Evolutionary conservation across 2,329 filamentous ascomycete genomes (phyloP).

Genomic region (Neofusicoccum parvum): DNA sequence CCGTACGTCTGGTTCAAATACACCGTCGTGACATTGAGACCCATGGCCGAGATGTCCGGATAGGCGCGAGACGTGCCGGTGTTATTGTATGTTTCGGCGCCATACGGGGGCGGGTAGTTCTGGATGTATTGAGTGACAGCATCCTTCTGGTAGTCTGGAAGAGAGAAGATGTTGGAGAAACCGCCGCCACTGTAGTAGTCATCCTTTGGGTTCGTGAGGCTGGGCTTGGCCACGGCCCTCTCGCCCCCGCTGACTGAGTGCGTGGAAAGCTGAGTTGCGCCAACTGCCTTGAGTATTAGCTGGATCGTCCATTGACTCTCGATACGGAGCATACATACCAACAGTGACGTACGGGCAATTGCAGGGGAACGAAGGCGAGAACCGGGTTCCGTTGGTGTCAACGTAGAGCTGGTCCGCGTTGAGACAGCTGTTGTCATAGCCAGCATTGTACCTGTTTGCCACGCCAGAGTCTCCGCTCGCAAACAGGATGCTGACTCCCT

Average conservation of each 20-base stretch:
- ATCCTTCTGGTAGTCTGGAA: conserved; percentile 38
- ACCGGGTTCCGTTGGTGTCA: conserved; percentile 56
- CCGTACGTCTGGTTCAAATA: conserved; percentile 26
- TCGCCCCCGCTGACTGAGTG: conserved; percentile 23
- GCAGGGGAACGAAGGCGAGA: conserved; percentile 65
- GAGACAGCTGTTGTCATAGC: conserved; percentile 6
- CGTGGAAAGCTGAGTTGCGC: background rate
- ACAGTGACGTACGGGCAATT: conserved; percentile 68
- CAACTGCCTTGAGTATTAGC: background rate
- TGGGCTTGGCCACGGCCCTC: conserved; percentile 24
- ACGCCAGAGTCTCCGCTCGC: conserved; percentile 51
- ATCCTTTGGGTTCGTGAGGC: conserved; percentile 2
- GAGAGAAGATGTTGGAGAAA: conserved; percentile 38
- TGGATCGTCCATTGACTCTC: no score
- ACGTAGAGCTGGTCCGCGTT: conserved; percentile 50
- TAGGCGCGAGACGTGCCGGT: conserved; percentile 31
- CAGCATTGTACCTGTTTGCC: background rate
- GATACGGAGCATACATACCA: background rate
- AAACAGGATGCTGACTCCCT: conserved; percentile 52
- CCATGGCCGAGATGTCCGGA: conserved; percentile 32
- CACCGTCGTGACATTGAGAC: conserved; percentile 45
- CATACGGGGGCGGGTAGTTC: conserved; percentile 22
- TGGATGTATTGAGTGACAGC: conserved; percentile 41
- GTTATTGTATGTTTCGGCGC: conserved; percentile 35
- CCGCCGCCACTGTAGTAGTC: conserved; percentile 39